Evolutionary conservation across 2,329 filamentous ascomycete genomes (phyloP), one percentile per base, ranked within the genome.

Genomic region (Rhynchosporium agropyri): DNA sequence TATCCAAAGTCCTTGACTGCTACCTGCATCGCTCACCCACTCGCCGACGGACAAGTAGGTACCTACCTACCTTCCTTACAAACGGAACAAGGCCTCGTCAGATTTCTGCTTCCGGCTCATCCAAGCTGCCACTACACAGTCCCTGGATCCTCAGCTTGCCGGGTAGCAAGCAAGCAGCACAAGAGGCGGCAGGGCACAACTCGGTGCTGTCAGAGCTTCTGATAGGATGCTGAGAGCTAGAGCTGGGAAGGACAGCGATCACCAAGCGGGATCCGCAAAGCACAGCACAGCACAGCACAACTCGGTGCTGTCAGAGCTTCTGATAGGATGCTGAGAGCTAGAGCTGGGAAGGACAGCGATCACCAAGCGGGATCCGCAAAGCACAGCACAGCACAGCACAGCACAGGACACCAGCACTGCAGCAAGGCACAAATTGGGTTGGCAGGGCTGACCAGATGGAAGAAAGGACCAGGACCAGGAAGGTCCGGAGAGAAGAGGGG

Each of bases 231-330:
- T 53, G 31, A 53, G 12, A 7, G 33, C 2, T 33, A 26, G 33
- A 20, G 20, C 20, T 1, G 31, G 50, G 33, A 53, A 28, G 20
- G 55, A 28, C 42, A 48, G 55, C 43, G 55, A 31, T 33, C 49
- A 31, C 43, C 55, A 58, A 58, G 43, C 55, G 43, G 20, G 20
- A 58, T 38, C n/a, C 31, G n/a, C 43, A 46, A 48, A 43, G 55
- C 55, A 38, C 20, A 28, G 12, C 42, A 46, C 40, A 45, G 26
- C 20, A 56, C 31, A 28, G 33, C 20, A 53, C 13, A 20, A 20
- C 20, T 20, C 20, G 1, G 20, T 20, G 20, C 15, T 38, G 15
- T 20, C 50, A 38, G 33, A 40, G 50, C 33, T 38, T 33, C 31
- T 53, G 50, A 53, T 53, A 53, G 50, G 50, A 53, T 53, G 33